These are phyloP conservation scores for Penicillium angulare DNA, from an alignment of 495 filamentous ascomycete genomes.

Conservation along the genomic window DNA sequence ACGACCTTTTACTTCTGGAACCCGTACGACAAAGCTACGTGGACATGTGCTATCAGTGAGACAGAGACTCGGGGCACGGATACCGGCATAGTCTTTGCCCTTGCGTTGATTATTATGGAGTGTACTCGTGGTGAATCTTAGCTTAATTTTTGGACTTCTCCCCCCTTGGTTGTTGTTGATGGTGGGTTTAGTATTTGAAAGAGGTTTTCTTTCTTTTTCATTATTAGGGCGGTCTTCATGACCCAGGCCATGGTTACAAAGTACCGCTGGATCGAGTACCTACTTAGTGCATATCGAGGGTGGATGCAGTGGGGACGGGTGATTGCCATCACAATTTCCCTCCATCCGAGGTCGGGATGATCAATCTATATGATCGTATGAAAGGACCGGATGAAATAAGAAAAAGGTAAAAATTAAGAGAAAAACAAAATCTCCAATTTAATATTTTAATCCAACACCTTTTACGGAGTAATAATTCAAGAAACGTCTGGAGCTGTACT, in stretches of 20 bases:
- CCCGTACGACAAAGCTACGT: conserved; percentile 6
- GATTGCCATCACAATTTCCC: conserved; percentile 8
- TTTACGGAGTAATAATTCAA: too few relatives aligned
- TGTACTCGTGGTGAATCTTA: not conserved
- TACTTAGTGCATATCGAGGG: not conserved
- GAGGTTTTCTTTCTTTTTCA: too few relatives aligned
- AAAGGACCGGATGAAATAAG: not conserved
- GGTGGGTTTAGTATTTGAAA: too few relatives aligned
- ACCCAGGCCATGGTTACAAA: not conserved
- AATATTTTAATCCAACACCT: too few relatives aligned
- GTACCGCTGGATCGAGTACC: conserved; percentile 16
- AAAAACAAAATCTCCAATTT: too few relatives aligned
- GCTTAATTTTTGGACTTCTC: not conserved
- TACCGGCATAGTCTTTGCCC: not conserved
- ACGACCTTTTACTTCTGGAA: conserved; percentile 11
- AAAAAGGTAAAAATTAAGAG: not conserved
- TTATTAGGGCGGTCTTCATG: too few relatives aligned
- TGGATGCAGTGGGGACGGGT: not conserved
- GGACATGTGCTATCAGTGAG: conserved; percentile 4
- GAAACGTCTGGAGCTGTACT: not conserved
- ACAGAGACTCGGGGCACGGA: not conserved
- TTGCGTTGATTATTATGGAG: not conserved
- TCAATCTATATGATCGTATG: conserved; percentile 1
- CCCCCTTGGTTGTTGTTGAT: too few relatives aligned
- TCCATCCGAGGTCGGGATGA: conserved; percentile 7